Evolutionary conservation across 306 rosid species (phyloP).

Genomic region (Sesbania bispinosa): DNA sequence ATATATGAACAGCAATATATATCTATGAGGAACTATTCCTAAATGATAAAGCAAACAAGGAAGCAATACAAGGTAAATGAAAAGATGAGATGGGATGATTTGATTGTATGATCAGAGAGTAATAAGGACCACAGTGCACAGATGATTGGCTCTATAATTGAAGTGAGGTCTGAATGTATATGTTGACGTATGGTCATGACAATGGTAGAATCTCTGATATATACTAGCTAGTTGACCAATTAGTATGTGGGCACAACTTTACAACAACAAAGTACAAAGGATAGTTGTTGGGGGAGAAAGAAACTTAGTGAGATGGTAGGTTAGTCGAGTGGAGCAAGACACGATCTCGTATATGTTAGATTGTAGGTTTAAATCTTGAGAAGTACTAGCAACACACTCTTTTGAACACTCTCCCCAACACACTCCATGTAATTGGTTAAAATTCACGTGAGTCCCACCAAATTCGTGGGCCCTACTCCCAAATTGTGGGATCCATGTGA

Average conservation of each 20-base stretch:
- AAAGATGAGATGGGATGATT: not conserved
- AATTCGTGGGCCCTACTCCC: no score
- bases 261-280: slow-evolving; percentile 64
- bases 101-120: not conserved
- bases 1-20: no score
- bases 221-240: slow-evolving; percentile 44
- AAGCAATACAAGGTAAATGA: not conserved
- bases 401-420: no score
- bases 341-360: no score
- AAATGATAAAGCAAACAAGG: not conserved
- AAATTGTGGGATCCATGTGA: no score
- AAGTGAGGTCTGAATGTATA: not conserved
- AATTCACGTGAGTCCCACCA: no score
- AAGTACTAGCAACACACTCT: no score
- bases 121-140: slow-evolving; percentile 17
- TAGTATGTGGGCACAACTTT: slow-evolving; percentile 49
- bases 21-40: not conserved
- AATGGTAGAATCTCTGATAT: slow-evolving; percentile 33
- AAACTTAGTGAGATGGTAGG: slow-evolving; percentile 31
- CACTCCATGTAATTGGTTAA: no score
- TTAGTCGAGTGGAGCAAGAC: no score
- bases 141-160: slow-evolving; percentile 34
- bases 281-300: slow-evolving; percentile 48
- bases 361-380: no score
- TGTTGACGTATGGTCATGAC: slow-evolving; percentile 31